These are phyloP conservation scores for Panus rudis DNA, from an alignment of 768 basidiomycete species.

Conservation along the genomic window DNA sequence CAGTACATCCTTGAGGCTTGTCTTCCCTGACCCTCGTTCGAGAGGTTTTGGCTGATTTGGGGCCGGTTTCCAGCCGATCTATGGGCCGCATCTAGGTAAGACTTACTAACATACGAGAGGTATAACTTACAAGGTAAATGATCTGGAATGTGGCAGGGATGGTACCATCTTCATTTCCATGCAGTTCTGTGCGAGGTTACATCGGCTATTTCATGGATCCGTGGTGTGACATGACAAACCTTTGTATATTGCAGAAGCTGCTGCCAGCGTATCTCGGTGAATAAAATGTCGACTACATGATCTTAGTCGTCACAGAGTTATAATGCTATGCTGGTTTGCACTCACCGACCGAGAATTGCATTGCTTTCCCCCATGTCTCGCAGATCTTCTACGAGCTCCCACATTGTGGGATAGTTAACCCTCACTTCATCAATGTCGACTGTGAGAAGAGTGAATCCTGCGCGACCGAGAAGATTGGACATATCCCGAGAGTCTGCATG, in stretches of 20 bases:
- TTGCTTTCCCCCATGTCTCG: slow-evolving; percentile 95
- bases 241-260: slow-evolving; percentile 91
- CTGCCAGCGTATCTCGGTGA: slow-evolving; percentile 80
- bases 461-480: slow-evolving; percentile 85
- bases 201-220: neutral
- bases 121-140: slow-evolving; percentile 73
- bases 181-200: slow-evolving; percentile 48
- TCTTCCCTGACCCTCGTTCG: slow-evolving; percentile 53
- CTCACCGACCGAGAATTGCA: slow-evolving; percentile 77
- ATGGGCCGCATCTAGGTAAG: neutral
- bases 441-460: slow-evolving; percentile 89
- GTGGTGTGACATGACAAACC: slow-evolving; percentile 35
- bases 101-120: neutral
- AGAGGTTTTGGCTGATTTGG: slow-evolving; percentile 60
- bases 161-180: slow-evolving; percentile 76
- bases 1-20: slow-evolving; percentile 56
- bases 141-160: slow-evolving; percentile 95
- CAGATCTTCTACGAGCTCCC: slow-evolving; percentile 93
- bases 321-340: neutral
- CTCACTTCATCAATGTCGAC: slow-evolving; percentile 93
- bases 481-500: slow-evolving; percentile 80
- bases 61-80: slow-evolving; percentile 85
- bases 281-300: slow-evolving; percentile 52
- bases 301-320: neutral
- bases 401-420: slow-evolving; percentile 90